A percentile compares a stretch with the other conserved stretches of the same genome.
Evolutionary conservation across 495 filamentous ascomycete species (phyloP).

Genomic region (Glarea lozoyensis): DNA sequence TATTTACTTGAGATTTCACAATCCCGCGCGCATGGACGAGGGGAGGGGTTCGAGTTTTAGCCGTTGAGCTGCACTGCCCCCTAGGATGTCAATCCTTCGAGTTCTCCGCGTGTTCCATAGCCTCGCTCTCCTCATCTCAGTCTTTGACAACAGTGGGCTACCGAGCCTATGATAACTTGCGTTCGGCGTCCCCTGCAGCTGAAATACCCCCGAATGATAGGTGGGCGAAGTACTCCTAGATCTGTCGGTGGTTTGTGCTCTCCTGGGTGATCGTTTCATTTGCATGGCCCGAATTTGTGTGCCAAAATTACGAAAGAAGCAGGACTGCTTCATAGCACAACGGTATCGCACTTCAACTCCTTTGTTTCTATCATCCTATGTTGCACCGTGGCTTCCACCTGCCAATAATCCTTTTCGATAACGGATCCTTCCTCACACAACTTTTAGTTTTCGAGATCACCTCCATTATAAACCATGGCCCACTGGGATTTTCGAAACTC

Average conservation of each 20-base stretch:
- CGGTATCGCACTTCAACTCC: too few species aligned
- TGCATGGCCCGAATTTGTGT: neutral
- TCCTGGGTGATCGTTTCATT: neutral
- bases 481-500: slow-evolving; percentile 1
- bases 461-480: slow-evolving; percentile 1
- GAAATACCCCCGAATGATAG: too few species aligned
- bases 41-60: too few species aligned
- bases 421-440: too few species aligned
- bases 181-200: too few species aligned
- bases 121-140: neutral
- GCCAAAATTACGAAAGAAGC: too few species aligned
- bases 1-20: too few species aligned
- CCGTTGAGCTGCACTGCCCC: neutral
- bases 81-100: neutral
- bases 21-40: neutral
- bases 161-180: slow-evolving; percentile 2
- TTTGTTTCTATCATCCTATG: neutral
- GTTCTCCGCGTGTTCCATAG: neutral
- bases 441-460: neutral
- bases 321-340: too few species aligned
- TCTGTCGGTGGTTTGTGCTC: neutral
- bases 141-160: neutral
- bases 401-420: too few species aligned
- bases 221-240: slow-evolving; percentile 1
- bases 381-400: neutral